phyloP scores from a whole-genome alignment of 139 green algal species.

The Pedinophyceae sp. region DNA sequence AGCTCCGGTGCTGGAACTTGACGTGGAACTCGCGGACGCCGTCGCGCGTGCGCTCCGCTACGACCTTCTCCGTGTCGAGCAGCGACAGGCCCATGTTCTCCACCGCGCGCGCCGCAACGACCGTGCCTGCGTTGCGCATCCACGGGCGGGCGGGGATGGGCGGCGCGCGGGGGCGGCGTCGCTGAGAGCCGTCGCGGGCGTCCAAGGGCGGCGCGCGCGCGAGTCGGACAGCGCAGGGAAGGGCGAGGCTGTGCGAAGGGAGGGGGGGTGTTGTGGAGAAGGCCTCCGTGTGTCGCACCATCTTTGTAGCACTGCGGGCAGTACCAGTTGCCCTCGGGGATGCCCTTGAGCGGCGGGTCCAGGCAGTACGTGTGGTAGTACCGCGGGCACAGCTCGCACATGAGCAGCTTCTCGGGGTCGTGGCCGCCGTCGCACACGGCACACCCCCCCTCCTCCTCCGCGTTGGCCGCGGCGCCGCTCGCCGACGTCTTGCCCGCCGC shows the following conservation, averaged over 20 bases:
- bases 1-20: too few relatives aligned
- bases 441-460: too few relatives aligned
- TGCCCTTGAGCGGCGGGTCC: slow-evolving; percentile 26
- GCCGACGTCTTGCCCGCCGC: too few relatives aligned
- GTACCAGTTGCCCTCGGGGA: slow-evolving; percentile 37
- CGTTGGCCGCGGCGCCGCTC: too few relatives aligned
- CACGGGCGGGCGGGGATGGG: too few relatives aligned
- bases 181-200: neutral
- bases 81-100: too few relatives aligned
- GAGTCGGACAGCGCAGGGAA: slow-evolving; percentile 18
- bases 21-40: too few relatives aligned
- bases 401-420: slow-evolving; percentile 30
- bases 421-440: slow-evolving; percentile 16
- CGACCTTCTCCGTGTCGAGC: too few relatives aligned
- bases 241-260: slow-evolving; percentile 22
- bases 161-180: slow-evolving; percentile 3
- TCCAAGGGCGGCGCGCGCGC: neutral
- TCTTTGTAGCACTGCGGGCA: slow-evolving; percentile 26
- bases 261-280: neutral
- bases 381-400: slow-evolving; percentile 35
- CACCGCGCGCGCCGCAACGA: too few relatives aligned
- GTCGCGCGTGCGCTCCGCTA: too few relatives aligned
- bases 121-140: too few relatives aligned
- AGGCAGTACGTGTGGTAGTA: slow-evolving; percentile 45
- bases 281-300: slow-evolving; percentile 5